Evolutionary conservation across 192 early-diverging fungal species (phyloP), one percentile per base, ranked within the genome.

Genomic region (Podila epicladia): DNA sequence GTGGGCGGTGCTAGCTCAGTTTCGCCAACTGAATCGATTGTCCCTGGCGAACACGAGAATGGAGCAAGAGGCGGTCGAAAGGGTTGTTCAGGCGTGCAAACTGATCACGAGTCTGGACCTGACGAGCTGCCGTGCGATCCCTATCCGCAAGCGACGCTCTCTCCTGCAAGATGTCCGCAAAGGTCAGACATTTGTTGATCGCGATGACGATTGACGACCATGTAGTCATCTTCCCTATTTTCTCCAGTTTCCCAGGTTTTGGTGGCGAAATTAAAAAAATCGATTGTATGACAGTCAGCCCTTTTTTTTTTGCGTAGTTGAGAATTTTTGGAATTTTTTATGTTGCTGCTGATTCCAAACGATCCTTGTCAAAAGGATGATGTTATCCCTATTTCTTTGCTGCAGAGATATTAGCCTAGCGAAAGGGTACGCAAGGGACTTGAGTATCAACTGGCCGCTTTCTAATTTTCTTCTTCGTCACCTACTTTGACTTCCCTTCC

Each of bases 41-140:
- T 77, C 75, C 8, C 13, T 77, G 24, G 58, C 37, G 26, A 77
- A 77, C 41, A 77, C 75, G 1, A 38, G 50, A 29, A 77, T 77
- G 8, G 37, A 58, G 0, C 26, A 71, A 31, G 75, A 71, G 12
- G 69, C 68, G 38, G 64, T 77, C 0, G 68, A 77, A 58, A 29
- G 11, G n/a, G 38, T 77, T 41, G 28, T 67, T 35, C 26, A 49
- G 17, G 68, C 33, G 17, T 77, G 75, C 48, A 57, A 24, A 24
- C 11, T 12, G 9, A 50, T 77, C 48, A 67, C 41, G 8, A 79
- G 60, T 38, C 22, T 79, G 35, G 75, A 72, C 22, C 50, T 79
- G 65, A 79, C 67, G 37, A 79, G 75, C 15, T 79, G 75, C 58
- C 69, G 75, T 24, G 65, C 64, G 1, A 67, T 79, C 24, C 70